phyloP scores from a whole-genome alignment of 257 asterid species.

The Paulownia fortunei region DNA sequence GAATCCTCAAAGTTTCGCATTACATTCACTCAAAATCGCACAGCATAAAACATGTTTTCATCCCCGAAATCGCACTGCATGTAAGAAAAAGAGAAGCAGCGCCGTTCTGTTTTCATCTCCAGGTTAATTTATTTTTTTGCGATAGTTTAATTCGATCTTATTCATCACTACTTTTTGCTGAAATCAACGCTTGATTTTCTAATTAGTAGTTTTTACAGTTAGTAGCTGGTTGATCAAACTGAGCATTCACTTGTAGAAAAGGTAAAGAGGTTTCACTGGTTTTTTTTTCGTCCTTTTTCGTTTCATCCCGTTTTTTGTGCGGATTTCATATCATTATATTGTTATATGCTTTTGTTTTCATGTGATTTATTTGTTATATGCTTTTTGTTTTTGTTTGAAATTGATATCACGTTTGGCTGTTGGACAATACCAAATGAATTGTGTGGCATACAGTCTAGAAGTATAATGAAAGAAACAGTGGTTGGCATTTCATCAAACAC shows the following conservation, averaged over 20 bases:
- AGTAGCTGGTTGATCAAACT: constrained; percentile 37
- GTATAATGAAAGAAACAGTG: too few relatives aligned
- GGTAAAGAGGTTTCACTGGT: too few relatives aligned
- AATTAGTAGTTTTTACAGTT: constrained; percentile 35
- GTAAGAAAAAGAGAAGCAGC: constrained; percentile 29
- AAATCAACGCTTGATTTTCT: neutral
- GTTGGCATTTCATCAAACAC: too few relatives aligned
- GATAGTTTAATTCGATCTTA: neutral
- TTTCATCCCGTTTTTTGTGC: neutral
- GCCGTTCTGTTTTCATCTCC: constrained; percentile 29
- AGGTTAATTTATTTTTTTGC: constrained; percentile 42
- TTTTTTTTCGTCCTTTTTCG: neutral
- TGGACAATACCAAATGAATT: neutral
- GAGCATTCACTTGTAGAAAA: constrained; percentile 39
- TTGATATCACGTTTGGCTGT: neutral
- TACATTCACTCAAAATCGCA: constrained; percentile 24
- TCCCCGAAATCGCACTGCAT: constrained; percentile 23
- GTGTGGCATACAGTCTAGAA: neutral
- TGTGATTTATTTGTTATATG: neutral
- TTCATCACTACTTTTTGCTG: neutral
- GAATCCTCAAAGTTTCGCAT: neutral
- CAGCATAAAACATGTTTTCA: constrained; percentile 27
- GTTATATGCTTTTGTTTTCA: neutral
- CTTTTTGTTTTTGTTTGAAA: constrained; percentile 3
- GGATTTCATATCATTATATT: neutral